Percentiles rank a stretch among this genome's conserved stretches.
phyloP scores from a whole-genome alignment of 441 rosid genomes.

The Populus hybrid region DNA sequence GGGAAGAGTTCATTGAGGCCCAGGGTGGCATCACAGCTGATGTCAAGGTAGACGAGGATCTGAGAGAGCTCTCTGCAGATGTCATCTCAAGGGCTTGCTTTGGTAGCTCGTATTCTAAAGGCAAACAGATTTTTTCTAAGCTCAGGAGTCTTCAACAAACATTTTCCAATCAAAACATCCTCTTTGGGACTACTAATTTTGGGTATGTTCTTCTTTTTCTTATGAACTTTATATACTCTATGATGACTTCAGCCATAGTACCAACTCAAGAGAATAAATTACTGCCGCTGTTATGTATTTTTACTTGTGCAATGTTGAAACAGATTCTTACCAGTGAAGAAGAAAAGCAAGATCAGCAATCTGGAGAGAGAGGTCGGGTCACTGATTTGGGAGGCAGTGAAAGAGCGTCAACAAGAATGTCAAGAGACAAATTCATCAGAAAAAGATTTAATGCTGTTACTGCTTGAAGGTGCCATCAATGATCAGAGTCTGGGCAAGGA shows the following conservation, averaged over 20 bases:
- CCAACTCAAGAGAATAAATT: background rate
- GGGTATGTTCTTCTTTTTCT: conserved; percentile 22
- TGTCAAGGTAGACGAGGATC: conserved; percentile 60
- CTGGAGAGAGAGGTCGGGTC: conserved; percentile 59
- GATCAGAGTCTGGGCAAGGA: conserved; percentile 29
- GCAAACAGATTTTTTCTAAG: conserved; percentile 69
- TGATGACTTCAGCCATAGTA: background rate
- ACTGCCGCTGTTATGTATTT: too few species aligned
- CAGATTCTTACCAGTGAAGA: conserved; percentile 33
- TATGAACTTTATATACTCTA: background rate
- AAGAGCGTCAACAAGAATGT: conserved; percentile 43
- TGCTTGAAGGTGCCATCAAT: conserved; percentile 53
- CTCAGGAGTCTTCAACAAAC: conserved; percentile 63
- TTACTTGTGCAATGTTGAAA: background rate
- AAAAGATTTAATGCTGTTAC: conserved; percentile 58
- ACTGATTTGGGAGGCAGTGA: conserved; percentile 69
- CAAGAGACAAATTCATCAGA: conserved; percentile 21
- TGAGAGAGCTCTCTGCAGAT: conserved; percentile 63
- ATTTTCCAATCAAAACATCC: conserved; percentile 47
- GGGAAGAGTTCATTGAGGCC: conserved; percentile 47
- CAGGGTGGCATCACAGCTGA: conserved; percentile 42
- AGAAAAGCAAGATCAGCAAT: conserved; percentile 32
- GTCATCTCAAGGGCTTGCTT: conserved; percentile 78
- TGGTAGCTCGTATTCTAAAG: conserved; percentile 64
- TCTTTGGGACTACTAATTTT: conserved; percentile 42